Conservation (phyloP, 2,329 filamentous ascomycete species). For the Dactylonectria macrodidyma region DNA sequence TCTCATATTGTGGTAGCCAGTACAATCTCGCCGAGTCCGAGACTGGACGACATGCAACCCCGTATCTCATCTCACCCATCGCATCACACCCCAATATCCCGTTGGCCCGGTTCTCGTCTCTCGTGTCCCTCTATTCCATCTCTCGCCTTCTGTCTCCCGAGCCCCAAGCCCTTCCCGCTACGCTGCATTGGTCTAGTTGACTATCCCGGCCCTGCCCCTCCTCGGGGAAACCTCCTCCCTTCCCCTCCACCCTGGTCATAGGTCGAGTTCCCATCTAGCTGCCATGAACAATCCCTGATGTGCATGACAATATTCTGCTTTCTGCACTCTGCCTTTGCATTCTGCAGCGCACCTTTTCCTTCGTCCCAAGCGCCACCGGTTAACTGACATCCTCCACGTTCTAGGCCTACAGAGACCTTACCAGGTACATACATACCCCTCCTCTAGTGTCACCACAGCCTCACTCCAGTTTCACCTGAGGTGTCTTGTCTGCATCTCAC, state of each 20-base stretch:
- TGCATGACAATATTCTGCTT: slow-evolving; percentile 33
- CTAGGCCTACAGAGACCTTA: slow-evolving; percentile 56
- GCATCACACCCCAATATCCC: not conserved
- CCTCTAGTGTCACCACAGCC: slow-evolving; percentile 20
- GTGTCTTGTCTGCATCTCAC: not conserved
- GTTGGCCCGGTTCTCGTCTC: not conserved
- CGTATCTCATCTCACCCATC: slow-evolving; percentile 6
- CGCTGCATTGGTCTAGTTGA: not conserved
- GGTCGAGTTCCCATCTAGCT: slow-evolving; percentile 42
- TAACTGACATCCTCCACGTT: slow-evolving; percentile 46
- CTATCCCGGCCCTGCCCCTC: not conserved
- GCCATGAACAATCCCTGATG: slow-evolving; percentile 28
- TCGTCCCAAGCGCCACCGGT: slow-evolving; percentile 16
- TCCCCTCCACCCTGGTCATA: slow-evolving; percentile 28
- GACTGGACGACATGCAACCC: not conserved
- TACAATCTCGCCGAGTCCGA: not conserved
- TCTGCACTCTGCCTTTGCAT: slow-evolving; percentile 26
- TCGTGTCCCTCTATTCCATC: not conserved
- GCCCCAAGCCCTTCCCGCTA: not conserved
- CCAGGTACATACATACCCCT: slow-evolving; percentile 47
- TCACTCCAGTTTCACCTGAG: slow-evolving; percentile 8
- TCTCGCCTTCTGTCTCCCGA: not conserved
- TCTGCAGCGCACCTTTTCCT: slow-evolving; percentile 17
- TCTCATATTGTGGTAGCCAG: not conserved
- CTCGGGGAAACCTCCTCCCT: not conserved